Conservation (phyloP, 371 early-diverging fungal species). For the Rhizopus microsporus region DNA sequence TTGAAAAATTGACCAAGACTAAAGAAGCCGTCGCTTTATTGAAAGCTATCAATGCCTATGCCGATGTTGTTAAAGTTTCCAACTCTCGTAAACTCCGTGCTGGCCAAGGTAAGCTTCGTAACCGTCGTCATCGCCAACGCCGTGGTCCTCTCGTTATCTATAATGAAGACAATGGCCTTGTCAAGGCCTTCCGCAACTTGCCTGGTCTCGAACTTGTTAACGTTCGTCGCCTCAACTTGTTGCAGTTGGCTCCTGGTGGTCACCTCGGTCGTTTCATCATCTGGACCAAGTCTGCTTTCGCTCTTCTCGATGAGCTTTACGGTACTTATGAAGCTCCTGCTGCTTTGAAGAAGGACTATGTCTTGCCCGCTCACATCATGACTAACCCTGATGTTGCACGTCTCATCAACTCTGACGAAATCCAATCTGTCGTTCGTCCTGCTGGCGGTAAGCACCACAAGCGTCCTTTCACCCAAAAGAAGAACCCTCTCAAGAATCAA, state of each 20-base stretch:
- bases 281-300: constrained; percentile 99
- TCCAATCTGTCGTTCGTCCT: constrained; percentile 93
- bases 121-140: constrained; percentile 98
- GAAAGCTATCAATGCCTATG: constrained; percentile 92
- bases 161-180: constrained; percentile 93
- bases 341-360: constrained; percentile 93
- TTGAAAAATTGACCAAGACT: constrained; percentile 92
- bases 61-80: constrained; percentile 97
- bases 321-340: constrained; percentile 87
- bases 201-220: constrained; percentile 97
- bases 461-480: constrained; percentile 93
- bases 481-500: constrained; percentile 96
- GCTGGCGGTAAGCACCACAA: constrained; percentile 80
- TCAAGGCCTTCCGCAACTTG: constrained; percentile 99
- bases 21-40: constrained; percentile 95
- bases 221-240: constrained; percentile 95
- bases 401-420: constrained; percentile 97
- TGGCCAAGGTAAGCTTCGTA: constrained; percentile 99
- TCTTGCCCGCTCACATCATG: constrained; percentile 87
- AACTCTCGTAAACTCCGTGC: constrained; percentile 97
- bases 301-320: constrained; percentile 93
- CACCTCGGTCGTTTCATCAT: constrained; percentile 99
- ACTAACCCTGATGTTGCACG: constrained; percentile 95
- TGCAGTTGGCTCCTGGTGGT: constrained; percentile 99
- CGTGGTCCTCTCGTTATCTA: constrained; percentile 99